Conservation (phyloP, 768 basidiomycete genomes). For the Boletales sp. region DNA sequence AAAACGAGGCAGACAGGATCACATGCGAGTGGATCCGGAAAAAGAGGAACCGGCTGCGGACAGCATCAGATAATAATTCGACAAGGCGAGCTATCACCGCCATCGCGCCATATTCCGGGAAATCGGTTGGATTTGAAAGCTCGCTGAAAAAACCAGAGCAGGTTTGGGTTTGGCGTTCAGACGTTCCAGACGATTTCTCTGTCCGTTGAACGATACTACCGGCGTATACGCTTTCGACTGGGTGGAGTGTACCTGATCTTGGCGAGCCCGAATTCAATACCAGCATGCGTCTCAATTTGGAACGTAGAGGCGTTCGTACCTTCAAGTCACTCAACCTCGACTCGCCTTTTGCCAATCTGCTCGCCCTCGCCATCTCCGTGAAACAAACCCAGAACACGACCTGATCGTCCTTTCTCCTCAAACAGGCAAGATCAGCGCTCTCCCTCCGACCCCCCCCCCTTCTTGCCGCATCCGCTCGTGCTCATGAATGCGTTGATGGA, state of each 20-base stretch:
- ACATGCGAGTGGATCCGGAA: neutral
- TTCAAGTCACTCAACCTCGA: neutral
- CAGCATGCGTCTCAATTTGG: conserved; percentile 24
- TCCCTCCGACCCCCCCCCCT: neutral
- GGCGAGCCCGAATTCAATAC: conserved; percentile 12
- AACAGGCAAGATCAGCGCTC: conserved; percentile 7
- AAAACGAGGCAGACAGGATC: neutral
- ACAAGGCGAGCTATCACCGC: conserved; percentile 3
- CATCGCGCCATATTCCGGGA: conserved; percentile 26
- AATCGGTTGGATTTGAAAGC: conserved; percentile 14
- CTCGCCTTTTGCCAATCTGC: neutral
- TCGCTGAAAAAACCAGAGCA: neutral
- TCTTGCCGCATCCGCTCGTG: neutral
- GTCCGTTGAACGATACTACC: no score
- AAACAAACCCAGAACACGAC: conserved; percentile 8
- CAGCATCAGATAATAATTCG: no score
- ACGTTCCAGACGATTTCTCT: neutral
- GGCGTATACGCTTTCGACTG: no score
- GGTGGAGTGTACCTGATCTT: conserved; percentile 9
- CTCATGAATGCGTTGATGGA: conserved; percentile 19
- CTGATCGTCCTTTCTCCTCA: conserved; percentile 8
- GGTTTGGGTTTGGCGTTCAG: neutral
- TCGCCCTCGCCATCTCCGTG: conserved; percentile 7
- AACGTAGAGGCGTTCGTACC: conserved; percentile 10
- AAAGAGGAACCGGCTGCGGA: no score